A percentile compares a stretch with the other conserved stretches of the same genome.
Conservation (phyloP, 306 rosid genomes). For the Inga oerstediana region DNA sequence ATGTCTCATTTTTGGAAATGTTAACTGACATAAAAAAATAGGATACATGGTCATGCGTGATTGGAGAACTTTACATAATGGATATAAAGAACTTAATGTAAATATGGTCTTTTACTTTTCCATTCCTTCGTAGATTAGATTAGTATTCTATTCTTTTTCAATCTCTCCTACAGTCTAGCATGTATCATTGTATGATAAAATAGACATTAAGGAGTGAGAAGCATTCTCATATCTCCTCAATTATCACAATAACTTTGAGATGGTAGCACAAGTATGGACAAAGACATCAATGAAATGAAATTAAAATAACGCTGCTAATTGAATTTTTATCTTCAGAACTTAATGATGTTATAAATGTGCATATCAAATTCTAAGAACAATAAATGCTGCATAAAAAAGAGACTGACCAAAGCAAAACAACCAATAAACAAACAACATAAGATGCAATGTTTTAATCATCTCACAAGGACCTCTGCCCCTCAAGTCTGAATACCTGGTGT, state of each 20-base stretch:
- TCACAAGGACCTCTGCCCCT: not conserved
- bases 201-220: not conserved
- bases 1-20: too few relatives aligned
- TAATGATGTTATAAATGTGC: slow-evolving; percentile 19
- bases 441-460: slow-evolving; percentile 28
- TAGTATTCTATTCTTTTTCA: not conserved
- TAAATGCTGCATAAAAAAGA: slow-evolving; percentile 12
- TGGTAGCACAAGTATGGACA: not conserved
- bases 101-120: not conserved
- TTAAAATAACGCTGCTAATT: not conserved
- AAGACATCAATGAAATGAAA: slow-evolving; percentile 8
- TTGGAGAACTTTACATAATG: too few relatives aligned
- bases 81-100: too few relatives aligned
- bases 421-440: not conserved
- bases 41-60: too few relatives aligned
- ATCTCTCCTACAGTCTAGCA: not conserved
- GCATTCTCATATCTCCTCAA: not conserved
- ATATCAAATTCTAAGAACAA: slow-evolving; percentile 15
- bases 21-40: too few relatives aligned
- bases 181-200: not conserved
- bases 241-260: not conserved
- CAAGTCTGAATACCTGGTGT: slow-evolving; percentile 65
- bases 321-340: slow-evolving; percentile 4
- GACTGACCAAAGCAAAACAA: slow-evolving; percentile 9
- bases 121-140: not conserved